Evolutionary conservation across 345 rosid genomes (phyloP).

Genomic region (Salix purpurea): DNA sequence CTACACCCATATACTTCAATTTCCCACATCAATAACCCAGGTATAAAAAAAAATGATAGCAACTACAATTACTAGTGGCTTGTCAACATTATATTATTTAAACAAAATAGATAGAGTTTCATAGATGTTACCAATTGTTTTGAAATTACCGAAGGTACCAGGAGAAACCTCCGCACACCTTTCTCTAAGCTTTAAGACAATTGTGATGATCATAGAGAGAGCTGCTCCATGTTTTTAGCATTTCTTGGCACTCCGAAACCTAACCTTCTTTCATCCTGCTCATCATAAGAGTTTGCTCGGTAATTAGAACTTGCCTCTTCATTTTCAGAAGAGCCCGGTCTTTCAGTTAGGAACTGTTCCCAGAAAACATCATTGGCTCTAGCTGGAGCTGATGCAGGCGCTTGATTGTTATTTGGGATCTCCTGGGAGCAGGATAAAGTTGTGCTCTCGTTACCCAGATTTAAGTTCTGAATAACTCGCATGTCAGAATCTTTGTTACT

Average conservation of each 20-base stretch:
- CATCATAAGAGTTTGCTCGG: constrained; percentile 53
- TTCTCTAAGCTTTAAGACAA: not conserved
- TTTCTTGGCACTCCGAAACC: constrained; percentile 41
- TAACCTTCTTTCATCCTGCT: constrained; percentile 48
- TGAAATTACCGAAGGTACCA: not conserved
- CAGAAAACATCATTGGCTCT: constrained; percentile 86
- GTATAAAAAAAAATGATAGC: not conserved
- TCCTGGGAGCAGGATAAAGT: constrained; percentile 33
- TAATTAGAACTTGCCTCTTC: constrained; percentile 81
- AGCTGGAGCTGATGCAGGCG: constrained; percentile 45
- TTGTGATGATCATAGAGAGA: constrained; percentile 52
- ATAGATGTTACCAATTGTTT: not conserved
- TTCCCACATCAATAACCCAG: not conserved
- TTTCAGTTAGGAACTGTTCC: constrained; percentile 93
- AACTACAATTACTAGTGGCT: not conserved
- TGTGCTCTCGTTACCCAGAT: constrained; percentile 17
- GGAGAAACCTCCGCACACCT: constrained; percentile 20
- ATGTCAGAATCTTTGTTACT: constrained; percentile 33
- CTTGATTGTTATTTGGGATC: constrained; percentile 41
- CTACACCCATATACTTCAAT: not conserved
- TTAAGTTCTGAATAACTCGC: constrained; percentile 18
- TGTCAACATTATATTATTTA: constrained; percentile 10
- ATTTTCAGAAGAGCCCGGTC: constrained; percentile 77
- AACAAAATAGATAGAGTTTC: not conserved
- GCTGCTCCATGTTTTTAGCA: constrained; percentile 53